Conservation (phyloP, 2,329 filamentous ascomycete genomes). For the Diaporthe vexans region DNA sequence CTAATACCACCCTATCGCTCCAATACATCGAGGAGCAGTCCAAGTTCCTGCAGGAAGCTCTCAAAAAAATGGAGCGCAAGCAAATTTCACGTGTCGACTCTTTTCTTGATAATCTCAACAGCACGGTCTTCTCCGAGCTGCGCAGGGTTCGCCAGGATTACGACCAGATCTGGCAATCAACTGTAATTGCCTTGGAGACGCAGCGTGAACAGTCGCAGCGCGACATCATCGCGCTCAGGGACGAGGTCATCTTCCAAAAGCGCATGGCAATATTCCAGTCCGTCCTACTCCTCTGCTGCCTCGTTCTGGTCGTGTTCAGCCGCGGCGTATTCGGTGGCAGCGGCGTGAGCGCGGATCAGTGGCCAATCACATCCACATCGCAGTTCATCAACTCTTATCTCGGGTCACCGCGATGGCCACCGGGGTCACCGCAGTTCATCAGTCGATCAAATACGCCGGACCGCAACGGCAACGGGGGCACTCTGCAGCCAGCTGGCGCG, state of each 20-base stretch:
- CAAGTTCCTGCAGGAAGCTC: conserved; percentile 87
- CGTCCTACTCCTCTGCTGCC: conserved; percentile 86
- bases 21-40: conserved; percentile 99
- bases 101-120: conserved; percentile 89
- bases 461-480: conserved; percentile 1
- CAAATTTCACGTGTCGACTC: conserved; percentile 86
- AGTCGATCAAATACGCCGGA: conserved; percentile 33
- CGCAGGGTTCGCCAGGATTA: conserved; percentile 86
- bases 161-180: conserved; percentile 96
- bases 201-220: conserved; percentile 87
- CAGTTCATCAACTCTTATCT: conserved; percentile 41
- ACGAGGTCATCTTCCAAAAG: conserved; percentile 90
- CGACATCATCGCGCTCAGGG: conserved; percentile 91
- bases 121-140: conserved; percentile 86
- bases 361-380: conserved; percentile 36
- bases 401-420: conserved; percentile 36
- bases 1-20: conserved; percentile 91
- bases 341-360: conserved; percentile 35
- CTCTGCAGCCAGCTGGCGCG: background rate
- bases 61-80: conserved; percentile 87
- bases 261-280: conserved; percentile 95
- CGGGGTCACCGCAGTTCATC: conserved; percentile 34
- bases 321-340: conserved; percentile 59
- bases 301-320: conserved; percentile 89
- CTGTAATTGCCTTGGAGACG: conserved; percentile 89